phyloP scores from a whole-genome alignment of 495 filamentous ascomycete genomes.

The Trypethelium eluteriae region DNA sequence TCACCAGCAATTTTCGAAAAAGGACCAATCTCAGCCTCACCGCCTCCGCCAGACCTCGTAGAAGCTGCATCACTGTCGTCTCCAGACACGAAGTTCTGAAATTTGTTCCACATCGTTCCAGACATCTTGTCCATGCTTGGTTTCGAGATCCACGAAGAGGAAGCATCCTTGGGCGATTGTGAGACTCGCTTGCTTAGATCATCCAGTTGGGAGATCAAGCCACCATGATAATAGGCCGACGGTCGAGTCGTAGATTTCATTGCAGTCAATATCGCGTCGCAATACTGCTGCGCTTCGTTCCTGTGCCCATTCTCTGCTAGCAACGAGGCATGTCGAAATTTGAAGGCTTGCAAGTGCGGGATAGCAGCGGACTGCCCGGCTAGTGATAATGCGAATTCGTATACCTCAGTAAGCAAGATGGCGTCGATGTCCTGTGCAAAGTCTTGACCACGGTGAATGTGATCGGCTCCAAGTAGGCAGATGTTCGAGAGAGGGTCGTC shows the following conservation, averaged over 20 bases:
- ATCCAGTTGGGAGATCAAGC: slow-evolving; percentile 66
- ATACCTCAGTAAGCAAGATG: slow-evolving; percentile 82
- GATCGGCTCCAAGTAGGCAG: slow-evolving; percentile 76
- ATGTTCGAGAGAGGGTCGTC: slow-evolving; percentile 76
- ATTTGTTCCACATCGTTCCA: slow-evolving; percentile 74
- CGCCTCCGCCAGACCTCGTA: slow-evolving; percentile 50
- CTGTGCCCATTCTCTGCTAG: slow-evolving; percentile 77
- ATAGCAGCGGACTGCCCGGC: slow-evolving; percentile 44
- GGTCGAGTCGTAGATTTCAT: slow-evolving; percentile 75
- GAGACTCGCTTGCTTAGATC: slow-evolving; percentile 74
- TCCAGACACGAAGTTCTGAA: slow-evolving; percentile 90
- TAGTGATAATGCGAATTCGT: slow-evolving; percentile 73
- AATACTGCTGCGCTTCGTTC: slow-evolving; percentile 81
- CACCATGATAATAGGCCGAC: slow-evolving; percentile 73
- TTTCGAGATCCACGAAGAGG: slow-evolving; percentile 73
- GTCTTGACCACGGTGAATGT: slow-evolving; percentile 51
- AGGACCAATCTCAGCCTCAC: slow-evolving; percentile 57
- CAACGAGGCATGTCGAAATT: slow-evolving; percentile 73
- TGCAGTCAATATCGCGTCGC: slow-evolving; percentile 70
- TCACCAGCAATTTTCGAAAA: slow-evolving; percentile 71
- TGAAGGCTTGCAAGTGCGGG: slow-evolving; percentile 82
- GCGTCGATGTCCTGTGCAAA: slow-evolving; percentile 73
- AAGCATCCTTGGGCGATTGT: slow-evolving; percentile 68
- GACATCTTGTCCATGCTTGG: slow-evolving; percentile 93
- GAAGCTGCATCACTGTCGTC: slow-evolving; percentile 65